Evolutionary conservation across 2,329 filamentous ascomycete species (phyloP).

Genomic region (Calonectria montana): DNA sequence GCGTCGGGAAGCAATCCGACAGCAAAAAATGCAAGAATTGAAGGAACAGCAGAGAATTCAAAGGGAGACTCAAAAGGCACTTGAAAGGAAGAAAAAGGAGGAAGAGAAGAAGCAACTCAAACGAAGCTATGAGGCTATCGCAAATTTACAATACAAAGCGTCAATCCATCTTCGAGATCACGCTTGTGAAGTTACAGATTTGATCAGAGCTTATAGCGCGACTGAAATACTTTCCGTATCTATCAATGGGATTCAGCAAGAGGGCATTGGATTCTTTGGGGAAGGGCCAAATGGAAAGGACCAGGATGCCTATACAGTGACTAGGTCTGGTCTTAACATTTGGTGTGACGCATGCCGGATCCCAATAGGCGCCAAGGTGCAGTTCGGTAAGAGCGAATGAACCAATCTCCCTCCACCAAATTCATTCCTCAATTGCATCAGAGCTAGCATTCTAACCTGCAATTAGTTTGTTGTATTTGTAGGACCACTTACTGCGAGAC

Average conservation of each 20-base stretch:
- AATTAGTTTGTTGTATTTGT: not conserved
- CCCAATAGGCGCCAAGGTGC: not conserved
- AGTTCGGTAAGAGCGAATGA: not conserved
- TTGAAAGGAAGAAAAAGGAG: not conserved
- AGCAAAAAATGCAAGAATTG: not conserved
- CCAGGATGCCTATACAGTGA: not conserved
- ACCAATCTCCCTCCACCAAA: not conserved
- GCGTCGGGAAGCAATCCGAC: not conserved
- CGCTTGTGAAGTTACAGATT: not conserved
- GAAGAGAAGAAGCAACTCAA: not conserved
- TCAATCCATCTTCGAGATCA: not conserved
- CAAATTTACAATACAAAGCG: not conserved
- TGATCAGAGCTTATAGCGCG: not conserved
- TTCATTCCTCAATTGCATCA: not conserved
- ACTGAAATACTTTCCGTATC: not conserved
- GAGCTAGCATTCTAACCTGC: not conserved
- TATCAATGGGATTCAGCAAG: not conserved
- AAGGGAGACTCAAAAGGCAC: not conserved
- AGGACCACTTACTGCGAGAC: not conserved
- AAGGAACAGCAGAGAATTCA: not conserved
- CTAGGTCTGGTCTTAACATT: not conserved
- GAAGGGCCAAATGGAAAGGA: not conserved
- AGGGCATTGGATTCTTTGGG: not conserved
- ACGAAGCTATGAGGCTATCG: not conserved
- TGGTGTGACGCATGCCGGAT: not conserved